Base-by-base conservation (phyloP, 352 stramenopile species). In the Phytophthora hibernalis region DNA sequence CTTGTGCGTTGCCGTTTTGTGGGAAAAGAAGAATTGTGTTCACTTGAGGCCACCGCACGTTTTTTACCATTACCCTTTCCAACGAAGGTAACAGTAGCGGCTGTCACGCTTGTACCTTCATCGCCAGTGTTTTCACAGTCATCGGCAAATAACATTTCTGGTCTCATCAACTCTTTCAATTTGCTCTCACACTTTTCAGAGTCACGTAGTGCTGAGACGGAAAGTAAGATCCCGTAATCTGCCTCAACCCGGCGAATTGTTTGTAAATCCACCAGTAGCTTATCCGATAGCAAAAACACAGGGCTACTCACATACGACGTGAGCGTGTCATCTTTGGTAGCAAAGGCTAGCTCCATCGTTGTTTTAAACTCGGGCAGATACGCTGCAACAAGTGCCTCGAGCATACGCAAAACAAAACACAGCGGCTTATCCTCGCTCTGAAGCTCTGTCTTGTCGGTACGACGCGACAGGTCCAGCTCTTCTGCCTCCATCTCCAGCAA, bases 211-310 rank as follows among this genome's bases (percentile, higher is more conserved):
- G 70, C 78, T 26, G 64, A 68, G 10, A 93, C 16, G 0, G 85
- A 91, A 7, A 93, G 66, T 12, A 91, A n/a, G 13, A 87, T 38
- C n/a, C 70, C 66, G 44, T 81, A 85, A n/a, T 90, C 75, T 5
- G 52, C 24, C 24, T 82, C 73, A 45, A 93, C 65, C 26, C 72
- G 76, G 30, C 74, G 54, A 13, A 89, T 50, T 51, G 76, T 77
- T 33, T 79, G 72, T 7, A 93, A 55, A 68, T 87, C 79, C 13
- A n/a, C 30, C 6, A 83, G 37, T 15, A 87, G 30, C 40, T 20
- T 18, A 33, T 80, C 49, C 21, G n/a, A 76, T 47, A 80, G 2
- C 57, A 75, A 38, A 62, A 71, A 85, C 10, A 66, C 58, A 18
- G 63, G n/a, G 21, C 48, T 82, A 7, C 50, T 37, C 5, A 70